Conservation (phyloP, 1,284 basidiomycete species). For the Tilletia setariae region DNA sequence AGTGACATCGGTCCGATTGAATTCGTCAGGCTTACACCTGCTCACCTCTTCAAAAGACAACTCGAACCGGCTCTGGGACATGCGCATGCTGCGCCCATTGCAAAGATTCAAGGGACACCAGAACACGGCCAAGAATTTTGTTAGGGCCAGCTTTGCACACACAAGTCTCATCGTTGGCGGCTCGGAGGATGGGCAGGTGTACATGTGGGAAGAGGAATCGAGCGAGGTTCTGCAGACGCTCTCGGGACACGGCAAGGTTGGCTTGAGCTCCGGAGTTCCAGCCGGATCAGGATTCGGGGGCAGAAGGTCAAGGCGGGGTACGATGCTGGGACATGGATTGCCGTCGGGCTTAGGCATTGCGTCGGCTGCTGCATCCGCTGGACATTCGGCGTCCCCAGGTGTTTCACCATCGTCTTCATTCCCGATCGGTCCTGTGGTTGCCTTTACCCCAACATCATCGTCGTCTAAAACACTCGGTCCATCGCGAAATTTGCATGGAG, state of each 20-base stretch:
- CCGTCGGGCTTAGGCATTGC: no score
- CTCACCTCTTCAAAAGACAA: conserved; percentile 59
- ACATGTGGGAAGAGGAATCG: conserved; percentile 53
- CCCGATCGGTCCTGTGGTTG: conserved; percentile 52
- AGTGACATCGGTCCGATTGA: conserved; percentile 58
- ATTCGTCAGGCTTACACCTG: conserved; percentile 56
- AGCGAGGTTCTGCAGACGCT: conserved; percentile 51
- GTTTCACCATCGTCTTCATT: conserved; percentile 29
- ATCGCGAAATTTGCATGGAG: conserved; percentile 20
- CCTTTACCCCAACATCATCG: conserved; percentile 22
- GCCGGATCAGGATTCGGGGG: background rate
- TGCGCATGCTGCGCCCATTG: conserved; percentile 49
- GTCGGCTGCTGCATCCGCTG: conserved; percentile 2
- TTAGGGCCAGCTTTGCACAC: conserved; percentile 57
- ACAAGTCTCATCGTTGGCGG: conserved; percentile 57
- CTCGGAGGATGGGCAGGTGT: conserved; percentile 55
- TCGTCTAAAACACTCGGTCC: conserved; percentile 45
- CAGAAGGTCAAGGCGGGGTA: conserved; percentile 5
- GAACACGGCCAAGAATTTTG: conserved; percentile 60
- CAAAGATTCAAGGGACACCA: conserved; percentile 59
- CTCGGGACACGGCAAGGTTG: conserved; percentile 38
- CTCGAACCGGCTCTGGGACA: conserved; percentile 54
- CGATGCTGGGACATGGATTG: background rate
- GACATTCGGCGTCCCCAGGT: conserved; percentile 4
- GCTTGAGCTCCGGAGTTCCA: background rate